phyloP scores from a whole-genome alignment of 768 basidiomycete species.

The Harrya chromipes region DNA sequence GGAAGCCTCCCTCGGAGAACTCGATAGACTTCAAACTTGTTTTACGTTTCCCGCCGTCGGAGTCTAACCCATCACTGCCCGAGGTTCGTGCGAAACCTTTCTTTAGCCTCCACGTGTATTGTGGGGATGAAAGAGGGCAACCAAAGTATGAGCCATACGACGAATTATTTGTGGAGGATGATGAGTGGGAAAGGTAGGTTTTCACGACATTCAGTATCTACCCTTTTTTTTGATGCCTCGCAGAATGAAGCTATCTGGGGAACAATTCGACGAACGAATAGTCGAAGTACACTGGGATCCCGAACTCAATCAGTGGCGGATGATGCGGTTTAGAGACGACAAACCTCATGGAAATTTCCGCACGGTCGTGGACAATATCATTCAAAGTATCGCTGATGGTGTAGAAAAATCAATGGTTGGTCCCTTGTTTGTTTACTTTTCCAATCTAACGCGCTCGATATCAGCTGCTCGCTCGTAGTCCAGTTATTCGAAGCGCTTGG shows the following conservation, averaged over 20 bases:
- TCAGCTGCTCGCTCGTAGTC: slow-evolving; percentile 67
- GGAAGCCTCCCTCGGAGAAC: slow-evolving; percentile 98
- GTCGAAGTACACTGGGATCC: slow-evolving; percentile 93
- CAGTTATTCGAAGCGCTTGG: slow-evolving; percentile 68
- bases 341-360: slow-evolving; percentile 91
- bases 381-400: slow-evolving; percentile 90
- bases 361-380: slow-evolving; percentile 80
- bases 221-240: slow-evolving; percentile 2
- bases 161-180: slow-evolving; percentile 77
- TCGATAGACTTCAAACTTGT: slow-evolving; percentile 97
- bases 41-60: slow-evolving; percentile 81
- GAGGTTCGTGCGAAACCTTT: slow-evolving; percentile 84
- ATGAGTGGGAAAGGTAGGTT: slow-evolving; percentile 90
- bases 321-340: slow-evolving; percentile 94
- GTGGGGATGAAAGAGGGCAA: slow-evolving; percentile 57
- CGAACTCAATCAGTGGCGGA: slow-evolving; percentile 64
- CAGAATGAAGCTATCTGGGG: slow-evolving; percentile 80
- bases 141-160: slow-evolving; percentile 83
- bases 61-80: slow-evolving; percentile 52
- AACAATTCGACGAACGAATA: slow-evolving; percentile 91
- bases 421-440: slow-evolving; percentile 11
- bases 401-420: slow-evolving; percentile 85
- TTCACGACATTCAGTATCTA: background rate
- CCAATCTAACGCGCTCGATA: slow-evolving; percentile 17
- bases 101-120: slow-evolving; percentile 81